phyloP scores from a whole-genome alignment of 805 yeast species.

The Hanseniaspora vineae region DNA sequence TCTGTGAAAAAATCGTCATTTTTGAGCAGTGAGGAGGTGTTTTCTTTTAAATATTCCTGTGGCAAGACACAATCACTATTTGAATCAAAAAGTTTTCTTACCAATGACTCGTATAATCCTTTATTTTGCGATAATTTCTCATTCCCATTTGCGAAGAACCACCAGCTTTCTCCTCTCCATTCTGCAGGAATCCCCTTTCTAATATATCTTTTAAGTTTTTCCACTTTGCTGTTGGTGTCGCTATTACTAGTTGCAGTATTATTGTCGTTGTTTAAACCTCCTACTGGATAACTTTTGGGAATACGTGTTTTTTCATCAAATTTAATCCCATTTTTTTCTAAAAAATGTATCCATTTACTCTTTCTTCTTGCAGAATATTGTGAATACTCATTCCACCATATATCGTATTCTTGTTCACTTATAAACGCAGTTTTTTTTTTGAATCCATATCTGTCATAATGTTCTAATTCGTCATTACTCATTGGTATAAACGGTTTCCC shows the following conservation, averaged over 20 bases:
- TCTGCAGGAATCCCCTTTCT: conserved; percentile 93
- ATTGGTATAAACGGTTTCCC: too few relatives aligned
- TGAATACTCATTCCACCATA: conserved; percentile 65
- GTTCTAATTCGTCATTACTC: neutral
- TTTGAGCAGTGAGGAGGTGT: neutral
- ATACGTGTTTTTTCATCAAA: conserved; percentile 30
- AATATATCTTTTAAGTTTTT: conserved; percentile 65
- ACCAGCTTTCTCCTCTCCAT: conserved; percentile 97
- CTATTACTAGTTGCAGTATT: neutral
- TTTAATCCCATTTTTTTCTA: conserved; percentile 56
- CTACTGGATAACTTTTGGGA: neutral
- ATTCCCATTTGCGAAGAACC: conserved; percentile 79
- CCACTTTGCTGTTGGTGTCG: conserved; percentile 38
- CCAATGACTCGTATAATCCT: conserved; percentile 63
- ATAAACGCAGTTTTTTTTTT: conserved; percentile 48
- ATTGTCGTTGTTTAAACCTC: neutral
- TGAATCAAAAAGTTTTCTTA: conserved; percentile 40
- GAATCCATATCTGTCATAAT: conserved; percentile 78
- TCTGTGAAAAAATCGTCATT: conserved; percentile 27
- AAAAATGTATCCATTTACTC: conserved; percentile 59
- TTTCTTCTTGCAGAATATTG: conserved; percentile 51
- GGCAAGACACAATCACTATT: too few relatives aligned
- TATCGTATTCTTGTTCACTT: conserved; percentile 44
- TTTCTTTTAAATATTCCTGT: too few relatives aligned
- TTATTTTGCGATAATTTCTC: conserved; percentile 54